A percentile compares a stretch with the other conserved stretches of the same genome.
Evolutionary conservation across 192 early-diverging fungal genomes (phyloP).

Genomic region (Geranomyces variabilis): DNA sequence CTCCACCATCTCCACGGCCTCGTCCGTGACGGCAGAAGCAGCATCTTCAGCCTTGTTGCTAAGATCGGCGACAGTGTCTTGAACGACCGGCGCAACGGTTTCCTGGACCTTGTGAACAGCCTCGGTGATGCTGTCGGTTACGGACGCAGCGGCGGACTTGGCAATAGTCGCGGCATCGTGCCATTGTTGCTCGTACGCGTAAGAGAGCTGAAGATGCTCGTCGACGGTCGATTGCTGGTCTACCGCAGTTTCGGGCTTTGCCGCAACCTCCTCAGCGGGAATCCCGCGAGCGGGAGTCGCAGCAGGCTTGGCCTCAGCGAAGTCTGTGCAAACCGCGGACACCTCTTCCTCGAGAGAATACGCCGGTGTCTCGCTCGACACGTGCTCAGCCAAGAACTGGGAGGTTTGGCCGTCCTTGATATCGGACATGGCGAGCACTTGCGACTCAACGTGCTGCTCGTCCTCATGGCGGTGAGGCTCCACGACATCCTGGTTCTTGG

Average conservation of each 20-base stretch:
- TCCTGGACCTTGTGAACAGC: background rate
- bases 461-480: no score
- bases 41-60: background rate
- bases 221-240: slow-evolving; percentile 9
- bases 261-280: background rate
- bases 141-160: no score
- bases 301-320: background rate
- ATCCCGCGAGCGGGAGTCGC: background rate
- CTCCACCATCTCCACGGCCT: background rate
- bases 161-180: background rate
- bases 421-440: background rate
- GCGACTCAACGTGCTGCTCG: background rate
- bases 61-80: background rate
- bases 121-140: background rate
- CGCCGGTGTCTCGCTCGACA: background rate
- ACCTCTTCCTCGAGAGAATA: slow-evolving; percentile 1
- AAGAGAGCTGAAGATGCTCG: slow-evolving; percentile 15
- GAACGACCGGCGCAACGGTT: background rate
- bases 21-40: background rate
- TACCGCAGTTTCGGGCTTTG: background rate
- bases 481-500: no score
- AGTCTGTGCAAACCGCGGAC: background rate
- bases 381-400: background rate
- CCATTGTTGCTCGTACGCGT: slow-evolving; percentile 20
- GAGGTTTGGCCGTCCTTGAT: background rate